Percentiles rank a stretch among this genome's conserved stretches.
Evolutionary conservation across 208 protist species (phyloP).

Genomic region (Strigomonas culicis): DNA sequence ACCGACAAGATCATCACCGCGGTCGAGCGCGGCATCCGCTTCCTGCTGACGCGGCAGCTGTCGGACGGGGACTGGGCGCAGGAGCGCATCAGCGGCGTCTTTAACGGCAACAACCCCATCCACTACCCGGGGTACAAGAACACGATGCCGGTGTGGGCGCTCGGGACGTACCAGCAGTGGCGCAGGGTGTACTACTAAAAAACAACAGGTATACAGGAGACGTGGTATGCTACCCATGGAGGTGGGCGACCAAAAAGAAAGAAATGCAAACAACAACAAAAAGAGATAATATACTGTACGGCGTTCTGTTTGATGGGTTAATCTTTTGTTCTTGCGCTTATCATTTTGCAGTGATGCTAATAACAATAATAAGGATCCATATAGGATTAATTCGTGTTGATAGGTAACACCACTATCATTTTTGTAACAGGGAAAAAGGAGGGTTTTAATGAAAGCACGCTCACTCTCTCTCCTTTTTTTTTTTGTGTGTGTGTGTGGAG

Average conservation of each 20-base stretch:
- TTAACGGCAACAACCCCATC: conserved; percentile 98
- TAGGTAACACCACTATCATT: too few relatives aligned
- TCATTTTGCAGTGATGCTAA: neutral
- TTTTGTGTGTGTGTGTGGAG: conserved; percentile 1
- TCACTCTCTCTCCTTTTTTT: conserved; percentile 15
- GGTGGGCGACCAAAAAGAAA: conserved; percentile 9
- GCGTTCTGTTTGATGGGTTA: conserved; percentile 7
- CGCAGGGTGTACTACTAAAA: conserved; percentile 32
- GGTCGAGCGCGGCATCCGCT: conserved; percentile 79
- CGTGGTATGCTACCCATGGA: neutral
- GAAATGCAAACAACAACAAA: neutral
- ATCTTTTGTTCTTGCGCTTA: conserved; percentile 3
- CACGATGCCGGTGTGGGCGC: conserved; percentile 97
- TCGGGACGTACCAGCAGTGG: conserved; percentile 88
- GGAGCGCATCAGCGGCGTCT: conserved; percentile 95
- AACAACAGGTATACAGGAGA: conserved; percentile 6
- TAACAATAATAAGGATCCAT: too few relatives aligned
- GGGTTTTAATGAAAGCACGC: neutral
- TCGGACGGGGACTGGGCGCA: conserved; percentile 87
- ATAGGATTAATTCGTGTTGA: too few relatives aligned
- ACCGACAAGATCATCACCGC: conserved; percentile 32
- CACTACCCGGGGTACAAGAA: conserved; percentile 96
- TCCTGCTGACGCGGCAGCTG: conserved; percentile 87
- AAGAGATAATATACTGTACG: neutral
- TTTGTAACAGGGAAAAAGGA: too few relatives aligned